Evolutionary conservation across 179 eudicot species (phyloP).

Genomic region (Patellifolia procumbens): DNA sequence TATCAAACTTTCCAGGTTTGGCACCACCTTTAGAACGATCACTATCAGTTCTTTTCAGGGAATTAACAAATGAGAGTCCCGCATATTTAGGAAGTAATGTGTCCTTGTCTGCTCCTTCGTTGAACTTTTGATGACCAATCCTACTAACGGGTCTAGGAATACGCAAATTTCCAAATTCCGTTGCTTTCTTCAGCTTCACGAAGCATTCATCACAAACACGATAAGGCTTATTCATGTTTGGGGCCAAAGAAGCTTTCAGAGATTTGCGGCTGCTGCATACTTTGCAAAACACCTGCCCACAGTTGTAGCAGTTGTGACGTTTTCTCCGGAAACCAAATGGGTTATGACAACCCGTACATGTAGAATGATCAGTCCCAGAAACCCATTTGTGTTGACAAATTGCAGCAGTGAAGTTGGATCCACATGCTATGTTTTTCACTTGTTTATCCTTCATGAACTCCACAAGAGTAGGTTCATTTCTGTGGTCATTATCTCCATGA

Average conservation of each 20-base stretch:
- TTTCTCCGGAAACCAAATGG: slow-evolving; percentile 82
- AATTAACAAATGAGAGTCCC: slow-evolving; percentile 53
- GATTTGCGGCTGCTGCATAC: slow-evolving; percentile 78
- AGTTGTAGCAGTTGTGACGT: slow-evolving; percentile 94
- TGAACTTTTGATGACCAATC: slow-evolving; percentile 39
- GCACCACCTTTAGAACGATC: slow-evolving; percentile 38
- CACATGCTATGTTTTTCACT: slow-evolving; percentile 75
- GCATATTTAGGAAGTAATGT: slow-evolving; percentile 37
- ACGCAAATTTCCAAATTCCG: slow-evolving; percentile 46
- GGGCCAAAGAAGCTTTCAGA: slow-evolving; percentile 86
- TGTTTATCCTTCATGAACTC: slow-evolving; percentile 68
- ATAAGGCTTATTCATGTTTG: slow-evolving; percentile 73
- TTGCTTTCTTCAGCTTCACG: slow-evolving; percentile 61
- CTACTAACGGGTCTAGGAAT: slow-evolving; percentile 54
- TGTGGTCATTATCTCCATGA: slow-evolving; percentile 73
- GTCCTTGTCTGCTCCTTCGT: slow-evolving; percentile 56
- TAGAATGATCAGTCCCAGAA: slow-evolving; percentile 67
- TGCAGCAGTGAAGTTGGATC: slow-evolving; percentile 79
- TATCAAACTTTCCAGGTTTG: slow-evolving; percentile 44
- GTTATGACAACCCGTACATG: slow-evolving; percentile 72
- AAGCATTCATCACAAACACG: slow-evolving; percentile 97
- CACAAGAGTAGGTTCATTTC: slow-evolving; percentile 64
- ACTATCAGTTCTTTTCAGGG: slow-evolving; percentile 50
- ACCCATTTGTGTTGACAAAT: slow-evolving; percentile 83
- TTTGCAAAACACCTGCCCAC: slow-evolving; percentile 91